These are phyloP conservation scores for Aspergillus steynii DNA, from an alignment of 495 filamentous ascomycete genomes.

Conservation along the genomic window DNA sequence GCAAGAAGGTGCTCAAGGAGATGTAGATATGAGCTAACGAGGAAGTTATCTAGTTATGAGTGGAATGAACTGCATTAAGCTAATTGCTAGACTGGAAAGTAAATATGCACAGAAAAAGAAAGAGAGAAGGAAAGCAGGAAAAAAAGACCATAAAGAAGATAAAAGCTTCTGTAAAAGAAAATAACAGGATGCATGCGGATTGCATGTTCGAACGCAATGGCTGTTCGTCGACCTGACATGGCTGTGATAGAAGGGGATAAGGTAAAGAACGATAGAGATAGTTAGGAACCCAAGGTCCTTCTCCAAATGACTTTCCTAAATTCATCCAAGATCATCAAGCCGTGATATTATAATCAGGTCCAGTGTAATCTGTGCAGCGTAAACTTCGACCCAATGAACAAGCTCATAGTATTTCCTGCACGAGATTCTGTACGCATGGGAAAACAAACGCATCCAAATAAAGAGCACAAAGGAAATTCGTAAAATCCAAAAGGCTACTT, in stretches of 20 bases:
- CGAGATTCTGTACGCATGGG: not conserved
- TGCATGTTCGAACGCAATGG: not conserved
- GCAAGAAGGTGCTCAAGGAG: constrained; percentile 5
- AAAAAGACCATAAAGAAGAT: too few relatives aligned
- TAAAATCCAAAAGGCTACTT: not conserved
- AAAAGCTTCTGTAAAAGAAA: not conserved
- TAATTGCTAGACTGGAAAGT: not conserved
- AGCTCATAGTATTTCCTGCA: not conserved
- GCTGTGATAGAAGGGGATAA: not conserved
- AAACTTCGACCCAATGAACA: not conserved
- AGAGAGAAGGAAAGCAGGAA: too few relatives aligned
- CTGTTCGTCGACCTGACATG: not conserved
- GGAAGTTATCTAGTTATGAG: not conserved
- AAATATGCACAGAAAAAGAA: not conserved
- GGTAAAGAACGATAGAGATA: not conserved
- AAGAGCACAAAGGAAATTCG: not conserved
- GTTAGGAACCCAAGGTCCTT: not conserved
- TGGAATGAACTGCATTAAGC: not conserved
- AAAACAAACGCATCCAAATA: not conserved
- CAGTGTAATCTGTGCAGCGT: not conserved
- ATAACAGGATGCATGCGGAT: not conserved
- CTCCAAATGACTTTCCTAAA: not conserved
- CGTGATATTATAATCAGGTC: not conserved
- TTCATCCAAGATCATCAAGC: not conserved
- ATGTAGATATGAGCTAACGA: not conserved